Evolutionary conservation across 495 filamentous ascomycete species (phyloP), one percentile per base, ranked within the genome.

Genomic region (Symbiotaphrina buchneri): DNA sequence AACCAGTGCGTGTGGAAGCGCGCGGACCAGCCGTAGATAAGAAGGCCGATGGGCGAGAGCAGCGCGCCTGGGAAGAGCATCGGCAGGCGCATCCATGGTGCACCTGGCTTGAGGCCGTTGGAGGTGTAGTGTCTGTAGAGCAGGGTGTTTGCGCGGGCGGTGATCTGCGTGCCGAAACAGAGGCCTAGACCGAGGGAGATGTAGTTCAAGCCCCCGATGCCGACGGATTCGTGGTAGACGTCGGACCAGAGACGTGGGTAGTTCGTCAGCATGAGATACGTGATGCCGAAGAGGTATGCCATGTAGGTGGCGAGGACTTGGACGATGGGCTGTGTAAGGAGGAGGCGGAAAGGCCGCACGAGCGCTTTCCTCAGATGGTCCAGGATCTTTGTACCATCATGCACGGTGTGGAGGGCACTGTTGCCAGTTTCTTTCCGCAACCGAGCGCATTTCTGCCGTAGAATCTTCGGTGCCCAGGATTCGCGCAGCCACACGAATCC

Each of bases 211-310:
- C 48, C 41, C 19, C 38, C 45, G 14, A 50, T 51, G 3, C 22
- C 22, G 13, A 25, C 22, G 13, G 7, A 8, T 13, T 25, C 22
- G 8, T 13, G 8, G 13, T 25, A 25, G 18, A 58, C 54, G 0
- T 35, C 24, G 6, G 56, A 59, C 64, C 68, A 81, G 20, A 82
- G 64, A 10, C 37, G 27, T 0, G 74, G 69, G 49, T 77, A 79
- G 19, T 68, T 72, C 3, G 70, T 64, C 4, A 81, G 55, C 28
- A 78, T 58, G 3, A 83, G 63, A 40, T 81, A 82, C 54, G 71
- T 68, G 10, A 77, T 46, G 3, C 74, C 76, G 48, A 74, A 82
- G 22, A 74, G 47, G 43, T 70, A 82, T 33, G 65, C 65, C 61
- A 70, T 68, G 48, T 71, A 74, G 6, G 61, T 18, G 5, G 71